Base-by-base conservation (phyloP, 1,139 yeast species). In the Pichia sp. region DNA sequence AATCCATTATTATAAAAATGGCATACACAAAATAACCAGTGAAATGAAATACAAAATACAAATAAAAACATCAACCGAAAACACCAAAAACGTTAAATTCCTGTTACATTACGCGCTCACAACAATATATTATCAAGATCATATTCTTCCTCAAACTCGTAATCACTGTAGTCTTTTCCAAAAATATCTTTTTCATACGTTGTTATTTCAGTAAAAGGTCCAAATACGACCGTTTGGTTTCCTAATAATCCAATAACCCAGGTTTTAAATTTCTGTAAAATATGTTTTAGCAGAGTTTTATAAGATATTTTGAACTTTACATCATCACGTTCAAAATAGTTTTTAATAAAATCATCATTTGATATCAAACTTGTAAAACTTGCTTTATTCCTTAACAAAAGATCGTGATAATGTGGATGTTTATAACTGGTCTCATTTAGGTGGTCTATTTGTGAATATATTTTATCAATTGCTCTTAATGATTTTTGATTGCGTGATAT, bases 361-460 rank as follows among this genome's bases (percentile, higher is more conserved):
- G 51, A 45, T 5, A 51, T 10, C 19, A 46, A 36, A 25, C 51
- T 51, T 18, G 49, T 50, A 31, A 54, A 54, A 29, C 55, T 52
- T 13, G 46, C 46, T 38, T 51, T 49, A 27, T 49, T 52, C 42
- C 56, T 45, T 34, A 54, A 39, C 27, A 48, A 22, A 2, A 19
- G 22, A 34, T 27, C 16, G 14, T 28, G 33, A 14, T 28, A 13
- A 5, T 13, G 25, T 16, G 30, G 13, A 19, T 18, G 9, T 18
- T 36, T 36, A 4, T 18, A 6, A 11, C 9, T 18, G 5, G n/a
- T 19, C 13, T 36, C 16, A 36, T 36, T 11, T 9, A 36, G 11
- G 18, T 36, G 7, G 3, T 36, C 25, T 18, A 36, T 18, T n/a
- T 42, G 30, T 5, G 25, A 28, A n/a, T 28, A 42, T 28, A 42